A percentile compares a stretch with the other conserved stretches of the same genome.
phyloP scores from a whole-genome alignment of 1,139 yeast species.

The Zygoascus sp. region DNA sequence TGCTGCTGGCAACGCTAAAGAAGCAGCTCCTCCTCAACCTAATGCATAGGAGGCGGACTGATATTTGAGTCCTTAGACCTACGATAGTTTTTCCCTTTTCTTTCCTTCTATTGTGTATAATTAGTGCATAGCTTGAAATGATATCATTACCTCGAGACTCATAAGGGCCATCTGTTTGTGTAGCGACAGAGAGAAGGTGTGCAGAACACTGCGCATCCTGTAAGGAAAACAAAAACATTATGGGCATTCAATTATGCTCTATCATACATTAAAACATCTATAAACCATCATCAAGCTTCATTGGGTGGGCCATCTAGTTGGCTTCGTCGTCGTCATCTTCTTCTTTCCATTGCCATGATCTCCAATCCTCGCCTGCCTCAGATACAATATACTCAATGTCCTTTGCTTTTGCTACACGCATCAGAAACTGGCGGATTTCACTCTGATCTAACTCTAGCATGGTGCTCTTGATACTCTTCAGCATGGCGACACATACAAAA shows the following conservation, averaged over 20 bases:
- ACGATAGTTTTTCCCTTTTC: not conserved
- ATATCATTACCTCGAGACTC: too few relatives aligned
- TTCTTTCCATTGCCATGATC: conserved; percentile 68
- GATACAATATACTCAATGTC: conserved; percentile 66
- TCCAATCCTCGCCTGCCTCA: conserved; percentile 86
- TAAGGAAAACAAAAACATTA: not conserved
- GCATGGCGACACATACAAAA: conserved; percentile 71
- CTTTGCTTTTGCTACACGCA: conserved; percentile 44
- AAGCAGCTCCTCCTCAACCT: conserved; percentile 4
- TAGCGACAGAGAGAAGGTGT: too few relatives aligned
- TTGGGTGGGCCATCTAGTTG: not conserved
- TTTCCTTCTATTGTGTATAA: conserved; percentile 1
- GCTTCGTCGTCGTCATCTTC: conserved; percentile 18
- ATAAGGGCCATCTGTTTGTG: too few relatives aligned
- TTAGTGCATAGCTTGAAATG: not conserved
- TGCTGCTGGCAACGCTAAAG: conserved; percentile 9
- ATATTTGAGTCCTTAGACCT: not conserved
- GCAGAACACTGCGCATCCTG: too few relatives aligned
- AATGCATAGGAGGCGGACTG: not conserved
- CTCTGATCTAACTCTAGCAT: conserved; percentile 84
- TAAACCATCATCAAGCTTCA: not conserved
- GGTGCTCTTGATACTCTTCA: conserved; percentile 74
- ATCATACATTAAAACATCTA: not conserved
- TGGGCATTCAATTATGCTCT: not conserved
- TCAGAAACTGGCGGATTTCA: conserved; percentile 76